Evolutionary conservation across 23 red algal species (phyloP), one percentile per base, ranked within the genome.

Genomic region (Cyanidiococcus yangmingshanensis): DNA sequence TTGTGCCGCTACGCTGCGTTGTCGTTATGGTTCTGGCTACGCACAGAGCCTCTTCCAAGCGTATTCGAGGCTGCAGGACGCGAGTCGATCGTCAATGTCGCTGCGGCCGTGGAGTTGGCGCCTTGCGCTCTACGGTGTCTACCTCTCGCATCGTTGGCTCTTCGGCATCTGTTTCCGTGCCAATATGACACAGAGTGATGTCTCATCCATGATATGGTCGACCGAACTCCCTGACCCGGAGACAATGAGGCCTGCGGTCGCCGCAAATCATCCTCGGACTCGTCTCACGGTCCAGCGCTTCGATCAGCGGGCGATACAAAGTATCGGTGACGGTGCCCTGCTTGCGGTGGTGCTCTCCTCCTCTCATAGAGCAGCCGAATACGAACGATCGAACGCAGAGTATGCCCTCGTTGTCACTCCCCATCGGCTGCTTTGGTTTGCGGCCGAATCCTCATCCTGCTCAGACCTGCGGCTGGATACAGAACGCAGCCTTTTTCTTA

Each of bases 261-360:
- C 63, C 63, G 3, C 32, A 7, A 35, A 29, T 35, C 63, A 2
- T 17, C 63, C 63, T 12, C 27, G 63, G 21, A 29, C 12, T 7
- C 63, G 63, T 35, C n/a, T 71, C 63, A 3, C 7, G 21, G n/a
- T 71, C n/a, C 63, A 71, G 32, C 63, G 63, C 63, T 71, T 71
- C 32, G n/a, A 71, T 7, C 63, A 71, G 32, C 63, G 63, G 63
- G 21, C 63, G 12, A 12, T 71, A 2, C 16, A 25, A 29, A 29
- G n/a, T 25, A 32, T 71, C n/a, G 63, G 63, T 2, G 27, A 71
- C 27, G 63, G 63, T 71, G 63, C 63, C 12, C 63, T 71, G 63
- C n/a, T 25, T 29, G 63, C 63, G 3, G 21, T 30, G 3, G 63
- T 71, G 7, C n/a, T 71, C 3, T 29, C 16, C 63, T 7, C 7